phyloP scores from a whole-genome alignment of 495 filamentous ascomycete genomes.

The Bacidia gigantensis region DNA sequence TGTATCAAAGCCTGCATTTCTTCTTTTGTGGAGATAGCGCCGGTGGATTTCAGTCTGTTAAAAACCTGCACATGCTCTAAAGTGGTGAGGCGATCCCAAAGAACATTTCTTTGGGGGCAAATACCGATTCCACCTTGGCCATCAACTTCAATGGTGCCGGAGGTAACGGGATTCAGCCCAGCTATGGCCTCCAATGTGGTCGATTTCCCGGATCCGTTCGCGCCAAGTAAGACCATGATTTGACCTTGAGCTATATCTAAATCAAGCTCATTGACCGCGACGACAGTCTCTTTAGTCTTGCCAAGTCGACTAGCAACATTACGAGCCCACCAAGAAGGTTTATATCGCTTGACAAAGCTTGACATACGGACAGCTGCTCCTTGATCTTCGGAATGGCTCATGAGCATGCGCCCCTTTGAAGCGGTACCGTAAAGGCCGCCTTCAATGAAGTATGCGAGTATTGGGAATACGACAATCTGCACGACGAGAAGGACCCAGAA shows the following conservation, averaged over 20 bases:
- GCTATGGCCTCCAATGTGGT: slow-evolving; percentile 80
- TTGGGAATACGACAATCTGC: slow-evolving; percentile 59
- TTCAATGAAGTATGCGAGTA: slow-evolving; percentile 60
- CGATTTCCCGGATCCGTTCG: slow-evolving; percentile 77
- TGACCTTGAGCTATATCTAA: slow-evolving; percentile 56
- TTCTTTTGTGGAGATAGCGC: slow-evolving; percentile 34
- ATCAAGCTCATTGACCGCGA: slow-evolving; percentile 57
- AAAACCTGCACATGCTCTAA: slow-evolving; percentile 69
- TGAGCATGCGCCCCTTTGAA: slow-evolving; percentile 43
- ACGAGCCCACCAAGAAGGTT: slow-evolving; percentile 45
- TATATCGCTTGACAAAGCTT: slow-evolving; percentile 60
- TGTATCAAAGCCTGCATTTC: slow-evolving; percentile 45
- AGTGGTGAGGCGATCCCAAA: slow-evolving; percentile 75
- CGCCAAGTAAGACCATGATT: slow-evolving; percentile 69
- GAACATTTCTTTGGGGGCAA: slow-evolving; percentile 78
- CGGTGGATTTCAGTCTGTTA: slow-evolving; percentile 55
- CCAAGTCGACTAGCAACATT: slow-evolving; percentile 33
- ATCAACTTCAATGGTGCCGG: slow-evolving; percentile 56
- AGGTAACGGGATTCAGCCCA: slow-evolving; percentile 56
- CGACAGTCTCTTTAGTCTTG: slow-evolving; percentile 44
- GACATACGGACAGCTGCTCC: slow-evolving; percentile 45
- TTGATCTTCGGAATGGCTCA: slow-evolving; percentile 23
- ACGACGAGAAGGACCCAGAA: slow-evolving; percentile 56
- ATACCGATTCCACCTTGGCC: slow-evolving; percentile 68
- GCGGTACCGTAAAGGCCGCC: slow-evolving; percentile 60